Conservation (phyloP, 2,329 filamentous ascomycete genomes). For the Phialemonium atrogriseum region DNA sequence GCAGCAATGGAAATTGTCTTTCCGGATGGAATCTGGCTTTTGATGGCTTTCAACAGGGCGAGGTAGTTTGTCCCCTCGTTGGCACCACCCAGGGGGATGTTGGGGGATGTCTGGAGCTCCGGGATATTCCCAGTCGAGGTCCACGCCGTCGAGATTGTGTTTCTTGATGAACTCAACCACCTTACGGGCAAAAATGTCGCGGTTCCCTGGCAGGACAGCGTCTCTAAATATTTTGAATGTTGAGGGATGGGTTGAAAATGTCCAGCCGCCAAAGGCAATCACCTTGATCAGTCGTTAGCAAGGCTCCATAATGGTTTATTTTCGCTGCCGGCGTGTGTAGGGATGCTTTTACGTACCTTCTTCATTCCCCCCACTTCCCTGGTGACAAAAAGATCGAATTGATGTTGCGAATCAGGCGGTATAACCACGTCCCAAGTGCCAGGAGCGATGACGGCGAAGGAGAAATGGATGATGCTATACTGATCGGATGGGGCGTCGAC, state of each 20-base stretch:
- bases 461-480: slow-evolving; percentile 23
- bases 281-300: too few species aligned
- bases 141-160: slow-evolving; percentile 20
- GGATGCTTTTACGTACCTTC: slow-evolving; percentile 21
- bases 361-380: slow-evolving; percentile 20
- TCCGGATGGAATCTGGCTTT: slow-evolving; percentile 15
- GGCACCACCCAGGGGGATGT: slow-evolving; percentile 19
- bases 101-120: slow-evolving; percentile 24
- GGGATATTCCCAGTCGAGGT: slow-evolving; percentile 11
- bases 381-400: too few species aligned
- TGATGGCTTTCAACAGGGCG: slow-evolving; percentile 13
- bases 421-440: slow-evolving; percentile 16
- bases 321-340: too few species aligned
- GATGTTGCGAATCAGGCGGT: slow-evolving; percentile 17
- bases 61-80: slow-evolving; percentile 25
- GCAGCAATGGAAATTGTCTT: too few species aligned
- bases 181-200: too few species aligned
- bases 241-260: too few species aligned
- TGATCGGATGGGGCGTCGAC: slow-evolving; percentile 16
- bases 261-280: too few species aligned
- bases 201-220: too few species aligned
- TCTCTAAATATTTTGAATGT: too few species aligned
- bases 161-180: slow-evolving; percentile 27
- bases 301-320: too few species aligned
- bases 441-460: slow-evolving; percentile 17